Conservation (phyloP, 2,329 filamentous ascomycete species). For the Fusarium pseudograminearum region DNA sequence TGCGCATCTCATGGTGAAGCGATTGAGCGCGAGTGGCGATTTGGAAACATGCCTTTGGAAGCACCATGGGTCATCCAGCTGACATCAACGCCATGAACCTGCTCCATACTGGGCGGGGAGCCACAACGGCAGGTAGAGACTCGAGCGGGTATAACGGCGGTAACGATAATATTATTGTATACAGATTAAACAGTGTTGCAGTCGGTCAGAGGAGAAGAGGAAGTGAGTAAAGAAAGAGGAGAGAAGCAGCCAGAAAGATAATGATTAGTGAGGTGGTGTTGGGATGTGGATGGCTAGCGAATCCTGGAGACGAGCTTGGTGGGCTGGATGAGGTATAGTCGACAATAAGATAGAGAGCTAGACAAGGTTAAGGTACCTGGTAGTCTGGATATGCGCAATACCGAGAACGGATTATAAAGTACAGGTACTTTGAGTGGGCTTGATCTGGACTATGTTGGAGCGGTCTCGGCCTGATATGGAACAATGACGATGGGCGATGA, state of each 20-base stretch:
- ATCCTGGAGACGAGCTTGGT: constrained; percentile 38
- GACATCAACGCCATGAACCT: constrained; percentile 85
- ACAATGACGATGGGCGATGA: constrained; percentile 31
- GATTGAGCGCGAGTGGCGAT: constrained; percentile 41
- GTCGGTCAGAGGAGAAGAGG: constrained; percentile 9
- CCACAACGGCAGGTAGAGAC: constrained; percentile 27
- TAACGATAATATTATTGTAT: constrained; percentile 22
- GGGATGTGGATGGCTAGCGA: constrained; percentile 38
- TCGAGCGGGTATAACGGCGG: constrained; percentile 6
- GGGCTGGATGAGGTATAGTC: constrained; percentile 34
- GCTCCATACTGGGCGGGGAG: constrained; percentile 72
- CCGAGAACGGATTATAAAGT: constrained; percentile 33
- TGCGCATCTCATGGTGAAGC: constrained; percentile 27
- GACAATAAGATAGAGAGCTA: constrained; percentile 32
- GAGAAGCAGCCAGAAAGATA: constrained; percentile 26
- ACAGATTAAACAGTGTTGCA: constrained; percentile 11
- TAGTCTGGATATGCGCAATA: constrained; percentile 20
- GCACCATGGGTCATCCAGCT: constrained; percentile 89
- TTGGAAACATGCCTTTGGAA: constrained; percentile 75
- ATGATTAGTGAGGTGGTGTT: constrained; percentile 34
- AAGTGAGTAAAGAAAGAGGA: constrained; percentile 24
- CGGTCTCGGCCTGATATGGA: constrained; percentile 31
- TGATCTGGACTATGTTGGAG: constrained; percentile 22
- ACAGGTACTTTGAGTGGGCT: constrained; percentile 33
- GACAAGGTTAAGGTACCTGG: constrained; percentile 12